A percentile compares a stretch with the other conserved stretches of the same genome.
Conservation (phyloP, 2,329 filamentous ascomycete genomes). For the Penicillium hordei region DNA sequence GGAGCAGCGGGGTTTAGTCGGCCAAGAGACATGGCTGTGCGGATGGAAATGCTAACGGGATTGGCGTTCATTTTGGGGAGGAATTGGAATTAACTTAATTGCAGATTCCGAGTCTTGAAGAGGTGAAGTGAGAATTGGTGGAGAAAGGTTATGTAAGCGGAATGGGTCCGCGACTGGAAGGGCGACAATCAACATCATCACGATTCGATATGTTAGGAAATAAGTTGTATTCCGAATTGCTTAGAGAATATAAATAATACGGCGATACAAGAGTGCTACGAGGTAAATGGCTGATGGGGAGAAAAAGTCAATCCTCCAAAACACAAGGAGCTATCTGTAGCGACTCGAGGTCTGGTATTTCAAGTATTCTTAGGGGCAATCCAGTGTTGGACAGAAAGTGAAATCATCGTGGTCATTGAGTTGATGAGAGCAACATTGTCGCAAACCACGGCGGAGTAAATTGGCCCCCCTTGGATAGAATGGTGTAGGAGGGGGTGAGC, state of each 20-base stretch:
- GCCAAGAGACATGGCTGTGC: slow-evolving; percentile 32
- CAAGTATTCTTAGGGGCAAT: neutral
- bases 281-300: no score
- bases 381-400: neutral
- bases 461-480: neutral
- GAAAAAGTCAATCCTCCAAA: neutral
- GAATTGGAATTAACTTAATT: slow-evolving; percentile 5
- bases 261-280: no score
- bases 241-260: no score
- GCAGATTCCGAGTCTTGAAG: slow-evolving; percentile 1
- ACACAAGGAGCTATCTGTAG: neutral
- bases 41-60: slow-evolving; percentile 34
- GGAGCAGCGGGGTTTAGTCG: slow-evolving; percentile 28
- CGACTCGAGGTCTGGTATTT: neutral
- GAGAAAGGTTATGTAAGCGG: slow-evolving; percentile 26
- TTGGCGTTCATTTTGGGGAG: slow-evolving; percentile 28
- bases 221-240: neutral
- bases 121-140: slow-evolving; percentile 17
- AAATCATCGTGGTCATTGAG: neutral
- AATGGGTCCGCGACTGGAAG: neutral
- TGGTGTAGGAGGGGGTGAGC: no score
- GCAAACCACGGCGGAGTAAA: neutral
- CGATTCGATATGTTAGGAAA: neutral
- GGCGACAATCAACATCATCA: neutral
- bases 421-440: neutral